These are phyloP conservation scores for Salvia hispanica DNA, from an alignment of 257 asterid genomes.

Conservation along the genomic window DNA sequence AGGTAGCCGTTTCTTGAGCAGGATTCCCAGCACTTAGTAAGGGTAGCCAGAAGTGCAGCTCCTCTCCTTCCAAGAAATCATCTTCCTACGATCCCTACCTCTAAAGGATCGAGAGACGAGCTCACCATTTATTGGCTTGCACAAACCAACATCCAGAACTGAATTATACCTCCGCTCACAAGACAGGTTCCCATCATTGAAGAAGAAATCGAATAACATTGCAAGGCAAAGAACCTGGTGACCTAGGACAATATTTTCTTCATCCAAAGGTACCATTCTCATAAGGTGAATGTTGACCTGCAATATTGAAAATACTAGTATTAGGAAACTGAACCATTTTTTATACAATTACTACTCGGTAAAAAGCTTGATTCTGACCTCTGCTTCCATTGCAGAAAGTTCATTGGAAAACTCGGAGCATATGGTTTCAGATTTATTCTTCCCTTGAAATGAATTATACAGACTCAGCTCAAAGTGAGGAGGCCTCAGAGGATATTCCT, in stretches of 20 bases:
- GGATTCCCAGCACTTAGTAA: constrained; percentile 38
- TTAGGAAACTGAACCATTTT: neutral
- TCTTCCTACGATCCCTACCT: constrained; percentile 87
- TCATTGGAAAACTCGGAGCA: constrained; percentile 77
- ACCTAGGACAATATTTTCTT: constrained; percentile 65
- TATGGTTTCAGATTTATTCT: constrained; percentile 44
- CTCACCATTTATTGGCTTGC: constrained; percentile 72
- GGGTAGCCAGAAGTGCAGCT: constrained; percentile 77
- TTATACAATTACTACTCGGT: neutral
- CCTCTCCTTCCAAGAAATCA: constrained; percentile 89
- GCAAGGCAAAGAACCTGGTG: constrained; percentile 88
- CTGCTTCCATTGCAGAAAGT: constrained; percentile 94
- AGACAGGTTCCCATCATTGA: constrained; percentile 52
- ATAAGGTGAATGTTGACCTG: constrained; percentile 82
- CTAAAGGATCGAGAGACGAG: constrained; percentile 72
- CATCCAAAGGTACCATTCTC: constrained; percentile 55
- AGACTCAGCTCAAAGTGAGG: constrained; percentile 67
- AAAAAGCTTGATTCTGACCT: constrained; percentile 55
- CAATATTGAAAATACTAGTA: constrained; percentile 23
- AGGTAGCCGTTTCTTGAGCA: constrained; percentile 8
- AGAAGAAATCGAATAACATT: constrained; percentile 81
- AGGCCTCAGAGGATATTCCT: constrained; percentile 91
- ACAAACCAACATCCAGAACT: constrained; percentile 74
- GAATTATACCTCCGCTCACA: constrained; percentile 55
- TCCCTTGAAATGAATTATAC: constrained; percentile 43